A percentile compares a stretch with the other conserved stretches of the same genome.
phyloP scores from a whole-genome alignment of 306 rosid genomes.

The Quercus variabilis region DNA sequence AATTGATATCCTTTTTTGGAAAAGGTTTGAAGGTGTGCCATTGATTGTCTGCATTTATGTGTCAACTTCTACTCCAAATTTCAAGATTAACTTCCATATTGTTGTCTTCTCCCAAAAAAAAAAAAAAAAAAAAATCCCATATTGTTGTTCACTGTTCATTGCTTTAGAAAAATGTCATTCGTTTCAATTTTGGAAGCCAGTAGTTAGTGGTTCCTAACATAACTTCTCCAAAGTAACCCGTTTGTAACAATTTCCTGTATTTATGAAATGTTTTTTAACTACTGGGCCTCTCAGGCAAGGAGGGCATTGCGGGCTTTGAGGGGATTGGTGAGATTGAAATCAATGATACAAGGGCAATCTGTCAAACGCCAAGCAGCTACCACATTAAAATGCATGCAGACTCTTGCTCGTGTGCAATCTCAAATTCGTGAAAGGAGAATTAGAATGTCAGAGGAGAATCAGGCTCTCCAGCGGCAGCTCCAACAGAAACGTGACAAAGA shows the following conservation, averaged over 20 bases:
- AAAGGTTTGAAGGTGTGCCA: background rate
- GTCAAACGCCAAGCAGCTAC: slow-evolving; percentile 79
- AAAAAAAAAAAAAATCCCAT: background rate
- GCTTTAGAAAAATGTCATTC: slow-evolving; percentile 1
- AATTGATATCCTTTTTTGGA: background rate
- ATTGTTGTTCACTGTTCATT: background rate
- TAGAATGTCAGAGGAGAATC: slow-evolving; percentile 85
- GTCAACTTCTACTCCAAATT: background rate
- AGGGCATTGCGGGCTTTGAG: slow-evolving; percentile 65
- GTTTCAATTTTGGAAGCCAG: slow-evolving; percentile 1
- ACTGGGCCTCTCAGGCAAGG: slow-evolving; percentile 56
- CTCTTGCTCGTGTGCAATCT: slow-evolving; percentile 72
- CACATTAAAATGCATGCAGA: slow-evolving; percentile 88
- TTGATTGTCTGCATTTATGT: background rate
- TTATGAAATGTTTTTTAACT: background rate
- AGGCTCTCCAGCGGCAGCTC: slow-evolving; percentile 61
- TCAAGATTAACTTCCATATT: background rate
- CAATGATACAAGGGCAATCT: slow-evolving; percentile 66
- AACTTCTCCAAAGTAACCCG: background rate
- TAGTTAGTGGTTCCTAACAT: background rate
- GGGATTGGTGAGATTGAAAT: slow-evolving; percentile 80
- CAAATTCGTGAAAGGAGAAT: slow-evolving; percentile 72
- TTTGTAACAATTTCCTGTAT: background rate
- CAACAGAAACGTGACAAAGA: slow-evolving; percentile 66
- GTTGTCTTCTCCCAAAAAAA: background rate